Conservation (phyloP, 305 asterid genomes). For the Withania somnifera region DNA sequence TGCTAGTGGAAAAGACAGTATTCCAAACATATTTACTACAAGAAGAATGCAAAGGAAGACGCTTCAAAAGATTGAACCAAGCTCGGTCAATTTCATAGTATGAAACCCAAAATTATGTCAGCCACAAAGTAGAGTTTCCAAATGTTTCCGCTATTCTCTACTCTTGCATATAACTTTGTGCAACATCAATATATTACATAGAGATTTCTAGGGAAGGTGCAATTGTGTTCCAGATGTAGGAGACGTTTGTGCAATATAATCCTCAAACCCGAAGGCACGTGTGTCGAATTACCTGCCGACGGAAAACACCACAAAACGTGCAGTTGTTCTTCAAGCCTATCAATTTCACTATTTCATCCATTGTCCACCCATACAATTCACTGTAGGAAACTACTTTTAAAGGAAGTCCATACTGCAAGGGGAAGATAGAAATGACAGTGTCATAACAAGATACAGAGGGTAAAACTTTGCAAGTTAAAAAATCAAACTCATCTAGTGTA, state of each 20-base stretch:
- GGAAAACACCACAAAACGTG: slow-evolving; percentile 95
- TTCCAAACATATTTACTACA: not conserved
- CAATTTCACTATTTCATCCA: slow-evolving; percentile 97
- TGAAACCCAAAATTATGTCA: not conserved
- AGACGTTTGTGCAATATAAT: not conserved
- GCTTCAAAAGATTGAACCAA: not conserved
- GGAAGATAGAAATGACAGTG: not conserved
- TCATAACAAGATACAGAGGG: not conserved
- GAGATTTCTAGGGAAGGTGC: not conserved
- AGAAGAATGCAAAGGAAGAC: not conserved
- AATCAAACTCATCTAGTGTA: not conserved
- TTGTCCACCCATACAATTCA: slow-evolving; percentile 95
- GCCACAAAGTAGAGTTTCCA: not conserved
- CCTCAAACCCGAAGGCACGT: not conserved
- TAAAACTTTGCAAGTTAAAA: not conserved
- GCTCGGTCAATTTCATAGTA: not conserved
- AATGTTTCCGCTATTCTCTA: not conserved
- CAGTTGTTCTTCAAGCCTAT: slow-evolving; percentile 95
- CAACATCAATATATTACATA: not conserved
- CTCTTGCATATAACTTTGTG: not conserved
- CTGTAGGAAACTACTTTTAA: slow-evolving; percentile 89
- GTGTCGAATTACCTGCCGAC: slow-evolving; percentile 73
- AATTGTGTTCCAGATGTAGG: not conserved
- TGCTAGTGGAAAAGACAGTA: not conserved
- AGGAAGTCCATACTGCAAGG: slow-evolving; percentile 83